Percentiles rank a stretch among this genome's conserved stretches.
Evolutionary conservation across 768 basidiomycete genomes (phyloP).

Genomic region (Aureoboletus auriporus): DNA sequence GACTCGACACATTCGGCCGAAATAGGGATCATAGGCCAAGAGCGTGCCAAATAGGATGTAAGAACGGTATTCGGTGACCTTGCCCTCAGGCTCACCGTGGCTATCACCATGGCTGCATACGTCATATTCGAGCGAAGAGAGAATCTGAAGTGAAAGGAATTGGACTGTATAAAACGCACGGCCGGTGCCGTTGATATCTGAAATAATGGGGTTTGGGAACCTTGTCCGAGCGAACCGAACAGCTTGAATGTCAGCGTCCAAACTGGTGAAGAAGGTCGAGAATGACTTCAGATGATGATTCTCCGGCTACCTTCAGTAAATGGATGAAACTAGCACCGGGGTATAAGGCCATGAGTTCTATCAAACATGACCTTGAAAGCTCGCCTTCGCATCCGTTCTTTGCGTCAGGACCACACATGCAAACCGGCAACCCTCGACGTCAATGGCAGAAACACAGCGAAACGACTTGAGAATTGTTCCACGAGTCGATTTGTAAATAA

Average conservation of each 20-base stretch:
- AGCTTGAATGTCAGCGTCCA: slow-evolving; percentile 6
- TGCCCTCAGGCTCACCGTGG: neutral
- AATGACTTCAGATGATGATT: no score
- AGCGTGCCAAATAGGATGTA: neutral
- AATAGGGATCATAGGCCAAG: slow-evolving; percentile 16
- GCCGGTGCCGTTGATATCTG: slow-evolving; percentile 9
- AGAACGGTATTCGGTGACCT: slow-evolving; percentile 2
- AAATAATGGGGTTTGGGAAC: neutral
- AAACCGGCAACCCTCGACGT: slow-evolving; percentile 13
- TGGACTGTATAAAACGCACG: slow-evolving; percentile 12
- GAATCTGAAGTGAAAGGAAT: neutral
- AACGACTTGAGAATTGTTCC: slow-evolving; percentile 3
- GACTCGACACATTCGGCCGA: slow-evolving; percentile 16
- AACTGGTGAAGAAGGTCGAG: slow-evolving; percentile 14
- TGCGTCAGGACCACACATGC: slow-evolving; percentile 12
- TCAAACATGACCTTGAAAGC: neutral
- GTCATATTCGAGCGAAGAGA: slow-evolving; percentile 13
- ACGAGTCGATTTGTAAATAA: slow-evolving; percentile 7
- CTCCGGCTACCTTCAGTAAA: no score
- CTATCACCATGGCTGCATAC: neutral
- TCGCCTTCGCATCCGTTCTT: slow-evolving; percentile 1
- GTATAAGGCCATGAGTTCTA: no score
- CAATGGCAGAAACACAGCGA: slow-evolving; percentile 8
- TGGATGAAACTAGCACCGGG: neutral
- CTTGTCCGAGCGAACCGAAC: neutral